A percentile compares a stretch with the other conserved stretches of the same genome.
Conservation (phyloP, 1,139 yeast species). For the Suhomyces atakaporum region DNA sequence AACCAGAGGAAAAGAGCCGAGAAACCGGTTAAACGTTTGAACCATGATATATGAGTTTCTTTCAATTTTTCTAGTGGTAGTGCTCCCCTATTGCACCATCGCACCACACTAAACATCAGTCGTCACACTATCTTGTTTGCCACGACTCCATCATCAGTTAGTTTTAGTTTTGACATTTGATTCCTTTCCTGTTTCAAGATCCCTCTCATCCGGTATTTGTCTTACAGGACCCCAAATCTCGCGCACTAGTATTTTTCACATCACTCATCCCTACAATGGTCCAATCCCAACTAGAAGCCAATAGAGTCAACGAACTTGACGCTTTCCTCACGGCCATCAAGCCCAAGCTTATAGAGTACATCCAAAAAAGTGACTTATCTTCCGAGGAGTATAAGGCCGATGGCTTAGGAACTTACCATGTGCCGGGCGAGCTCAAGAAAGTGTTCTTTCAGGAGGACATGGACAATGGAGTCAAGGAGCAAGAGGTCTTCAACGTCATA, state of each 20-base stretch:
- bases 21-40: no score
- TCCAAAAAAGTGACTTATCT: constrained; percentile 37
- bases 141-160: background rate
- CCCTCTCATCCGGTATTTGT: no score
- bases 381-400: constrained; percentile 26
- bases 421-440: constrained; percentile 36
- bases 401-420: constrained; percentile 43
- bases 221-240: no score
- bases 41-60: no score
- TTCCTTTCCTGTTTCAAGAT: no score
- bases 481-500: constrained; percentile 38
- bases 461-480: constrained; percentile 11
- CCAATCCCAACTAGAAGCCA: constrained; percentile 29
- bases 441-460: constrained; percentile 19
- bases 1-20: no score
- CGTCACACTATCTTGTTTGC: no score
- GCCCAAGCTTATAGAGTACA: constrained; percentile 41
- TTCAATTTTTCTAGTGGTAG: no score
- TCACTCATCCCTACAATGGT: constrained; percentile 8
- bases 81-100: background rate
- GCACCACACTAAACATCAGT: no score
- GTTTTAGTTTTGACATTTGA: no score
- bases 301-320: constrained; percentile 44
- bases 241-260: constrained; percentile 6
- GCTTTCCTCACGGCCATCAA: constrained; percentile 32